A percentile compares a stretch with the other conserved stretches of the same genome.
These are phyloP conservation scores for Trichophyton simii DNA, from an alignment of 2,329 filamentous ascomycete genomes.

Conservation along the genomic window DNA sequence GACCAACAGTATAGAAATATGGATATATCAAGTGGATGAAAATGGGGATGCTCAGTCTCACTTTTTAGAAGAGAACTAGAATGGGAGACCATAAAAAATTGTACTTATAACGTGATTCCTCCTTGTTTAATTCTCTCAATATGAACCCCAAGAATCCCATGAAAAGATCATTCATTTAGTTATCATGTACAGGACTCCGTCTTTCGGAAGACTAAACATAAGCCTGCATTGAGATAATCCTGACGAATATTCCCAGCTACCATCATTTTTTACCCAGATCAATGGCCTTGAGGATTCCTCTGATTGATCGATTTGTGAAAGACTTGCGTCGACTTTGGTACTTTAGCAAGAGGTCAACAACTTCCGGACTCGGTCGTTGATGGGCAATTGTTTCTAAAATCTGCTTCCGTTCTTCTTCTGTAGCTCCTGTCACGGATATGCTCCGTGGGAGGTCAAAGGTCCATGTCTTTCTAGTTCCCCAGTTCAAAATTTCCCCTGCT, in stretches of 20 bases:
- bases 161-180: neutral
- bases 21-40: neutral
- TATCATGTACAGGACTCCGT: neutral
- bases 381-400: slow-evolving; percentile 9
- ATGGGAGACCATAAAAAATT: neutral
- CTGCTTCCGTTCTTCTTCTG: slow-evolving; percentile 9
- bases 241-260: neutral
- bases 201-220: neutral
- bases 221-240: neutral
- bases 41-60: neutral
- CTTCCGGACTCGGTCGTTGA: slow-evolving; percentile 6
- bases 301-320: slow-evolving; percentile 4
- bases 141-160: neutral
- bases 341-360: neutral
- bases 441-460: slow-evolving; percentile 12
- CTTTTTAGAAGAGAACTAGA: neutral
- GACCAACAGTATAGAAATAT: neutral
- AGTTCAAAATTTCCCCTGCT: slow-evolving; percentile 12
- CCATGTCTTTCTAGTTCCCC: slow-evolving; percentile 14
- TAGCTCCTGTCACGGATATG: slow-evolving; percentile 13
- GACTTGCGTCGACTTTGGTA: neutral
- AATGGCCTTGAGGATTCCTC: slow-evolving; percentile 4
- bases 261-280: slow-evolving; percentile 2
- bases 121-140: neutral
- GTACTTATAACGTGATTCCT: neutral